These are phyloP conservation scores for Amauroascus niger DNA, from an alignment of 2,329 filamentous ascomycete genomes.

Conservation along the genomic window DNA sequence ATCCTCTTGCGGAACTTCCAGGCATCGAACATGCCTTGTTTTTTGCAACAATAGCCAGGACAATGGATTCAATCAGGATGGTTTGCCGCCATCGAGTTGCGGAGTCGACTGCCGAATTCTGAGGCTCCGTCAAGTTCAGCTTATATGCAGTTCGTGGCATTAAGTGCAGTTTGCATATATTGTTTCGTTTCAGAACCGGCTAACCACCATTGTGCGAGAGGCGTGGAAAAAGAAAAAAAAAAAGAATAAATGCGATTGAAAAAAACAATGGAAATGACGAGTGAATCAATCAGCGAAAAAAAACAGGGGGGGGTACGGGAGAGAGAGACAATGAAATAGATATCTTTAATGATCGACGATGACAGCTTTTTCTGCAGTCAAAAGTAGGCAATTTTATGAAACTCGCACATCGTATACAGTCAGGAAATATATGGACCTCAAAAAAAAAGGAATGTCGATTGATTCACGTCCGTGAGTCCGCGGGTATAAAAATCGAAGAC, in stretches of 20 bases:
- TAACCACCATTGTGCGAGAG: not conserved
- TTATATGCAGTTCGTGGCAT: too few relatives aligned
- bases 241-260: too few relatives aligned
- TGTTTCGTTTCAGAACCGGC: too few relatives aligned
- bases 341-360: slow-evolving; percentile 1
- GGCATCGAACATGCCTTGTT: too few relatives aligned
- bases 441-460: not conserved
- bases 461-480: not conserved
- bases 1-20: too few relatives aligned
- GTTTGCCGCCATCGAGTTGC: too few relatives aligned
- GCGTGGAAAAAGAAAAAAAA: too few relatives aligned
- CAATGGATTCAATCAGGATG: too few relatives aligned
- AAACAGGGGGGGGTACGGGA: not conserved
- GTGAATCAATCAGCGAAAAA: not conserved
- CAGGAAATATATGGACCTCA: slow-evolving; percentile 1
- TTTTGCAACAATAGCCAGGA: too few relatives aligned
- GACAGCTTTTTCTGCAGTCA: not conserved
- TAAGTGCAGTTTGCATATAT: too few relatives aligned
- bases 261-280: not conserved
- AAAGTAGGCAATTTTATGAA: not conserved
- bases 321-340: not conserved
- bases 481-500: not conserved
- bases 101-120: too few relatives aligned
- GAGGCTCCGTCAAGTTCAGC: too few relatives aligned
- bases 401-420: slow-evolving; percentile 1